Evolutionary conservation across 129 eudicot genomes (phyloP), one percentile per base, ranked within the genome.

Genomic region (Deinandra increscens): DNA sequence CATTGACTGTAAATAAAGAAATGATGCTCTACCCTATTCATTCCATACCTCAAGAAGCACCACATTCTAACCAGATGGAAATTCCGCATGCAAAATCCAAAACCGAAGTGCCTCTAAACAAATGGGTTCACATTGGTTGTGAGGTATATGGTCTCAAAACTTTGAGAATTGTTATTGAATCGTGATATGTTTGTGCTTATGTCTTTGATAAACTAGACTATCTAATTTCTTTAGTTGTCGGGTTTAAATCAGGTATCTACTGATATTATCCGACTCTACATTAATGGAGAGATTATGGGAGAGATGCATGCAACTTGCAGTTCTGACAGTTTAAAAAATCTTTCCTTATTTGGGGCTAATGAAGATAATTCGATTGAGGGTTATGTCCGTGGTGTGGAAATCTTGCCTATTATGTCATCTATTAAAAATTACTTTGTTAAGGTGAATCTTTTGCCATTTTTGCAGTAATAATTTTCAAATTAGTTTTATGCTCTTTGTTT

Each of bases 61-160:
- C 86, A 31, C 37, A 34, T 54, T 75, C 71, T 39, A 73, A 29
- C 42, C 65, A 60, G 81, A 71, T 26, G 23, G 82, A 71, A 63
- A 73, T 56, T 64, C 34, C 68, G 8, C 60, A 71, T 77, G 83
- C 83, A 72, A 72, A 73, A 33, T 41, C 88, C 13, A 84, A 70
- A 66, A 59, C 33, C 43, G 86, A 83, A 69, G 54, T 87, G 26
- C 85, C 92, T 22, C 2, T 75, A 31, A 81, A 77, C 42, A 87
- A 85, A 78, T 91, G 95, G 97, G 82, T 87, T 81, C 97, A 87
- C 69, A 68, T 91, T 78, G 95, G 97, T 71, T 91, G 87, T 60
- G 86, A 87, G 97, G 97, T 87, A 87, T 71, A n/a, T 18, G 20
- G 2, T 64, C 18, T 37, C 39, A 37, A 58, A 1, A 38, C 11